Percentiles rank a stretch among this genome's conserved stretches.
phyloP scores from a whole-genome alignment of 495 filamentous ascomycete genomes.

The Penicillium macrosclerotiorum region DNA sequence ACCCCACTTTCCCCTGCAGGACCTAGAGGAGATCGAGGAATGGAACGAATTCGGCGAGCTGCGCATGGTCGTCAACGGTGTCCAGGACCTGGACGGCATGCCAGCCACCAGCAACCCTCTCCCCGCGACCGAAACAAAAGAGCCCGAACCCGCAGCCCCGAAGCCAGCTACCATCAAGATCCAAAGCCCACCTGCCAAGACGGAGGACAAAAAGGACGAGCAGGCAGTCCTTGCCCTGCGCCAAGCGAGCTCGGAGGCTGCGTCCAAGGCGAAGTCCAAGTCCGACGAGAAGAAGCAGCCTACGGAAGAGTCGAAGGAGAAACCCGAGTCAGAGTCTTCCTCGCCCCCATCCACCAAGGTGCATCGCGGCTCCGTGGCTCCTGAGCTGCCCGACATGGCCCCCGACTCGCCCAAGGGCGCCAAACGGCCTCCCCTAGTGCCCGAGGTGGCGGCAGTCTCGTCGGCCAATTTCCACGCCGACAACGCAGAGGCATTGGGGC shows the following conservation, averaged over 20 bases:
- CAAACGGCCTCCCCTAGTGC: conserved; percentile 38
- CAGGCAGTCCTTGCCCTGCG: conserved; percentile 54
- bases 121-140: conserved; percentile 25
- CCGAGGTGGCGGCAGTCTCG: conserved; percentile 43
- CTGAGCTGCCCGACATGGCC: conserved; percentile 30
- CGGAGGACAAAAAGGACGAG: conserved; percentile 31
- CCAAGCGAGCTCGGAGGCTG: conserved; percentile 69
- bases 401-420: conserved; percentile 28
- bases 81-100: conserved; percentile 36
- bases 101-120: conserved; percentile 47
- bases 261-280: conserved; percentile 54
- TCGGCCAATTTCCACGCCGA: conserved; percentile 45
- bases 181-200: conserved; percentile 39
- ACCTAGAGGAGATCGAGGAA: conserved; percentile 91
- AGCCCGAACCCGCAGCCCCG: conserved; percentile 30
- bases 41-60: conserved; percentile 99
- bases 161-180: conserved; percentile 44
- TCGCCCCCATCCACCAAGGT: conserved; percentile 4
- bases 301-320: conserved; percentile 13
- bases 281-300: conserved; percentile 18
- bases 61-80: conserved; percentile 68
- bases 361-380: conserved; percentile 29
- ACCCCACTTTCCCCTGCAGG: conserved; percentile 48
- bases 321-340: background rate
- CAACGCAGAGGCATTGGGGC: conserved; percentile 38